Conservation (phyloP, 768 basidiomycete genomes). For the Pisolithus albus region DNA sequence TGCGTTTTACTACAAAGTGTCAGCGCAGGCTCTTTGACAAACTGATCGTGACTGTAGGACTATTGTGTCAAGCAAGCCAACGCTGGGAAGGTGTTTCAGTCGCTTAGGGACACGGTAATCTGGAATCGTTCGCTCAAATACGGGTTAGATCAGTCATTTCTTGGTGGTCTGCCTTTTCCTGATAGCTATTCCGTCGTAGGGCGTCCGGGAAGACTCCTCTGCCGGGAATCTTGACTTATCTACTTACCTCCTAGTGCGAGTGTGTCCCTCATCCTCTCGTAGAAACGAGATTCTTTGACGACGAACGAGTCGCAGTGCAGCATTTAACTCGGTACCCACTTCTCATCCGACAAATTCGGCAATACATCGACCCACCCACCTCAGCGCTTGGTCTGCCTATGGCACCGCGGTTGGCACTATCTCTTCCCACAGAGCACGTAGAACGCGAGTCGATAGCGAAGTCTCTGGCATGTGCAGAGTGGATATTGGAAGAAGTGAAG, state of each 20-base stretch:
- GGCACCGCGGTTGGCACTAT: background rate
- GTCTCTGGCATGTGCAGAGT: slow-evolving; percentile 4
- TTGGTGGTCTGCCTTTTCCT: background rate
- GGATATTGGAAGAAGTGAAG: too few species aligned
- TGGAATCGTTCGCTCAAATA: too few species aligned
- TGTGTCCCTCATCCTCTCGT: slow-evolving; percentile 29
- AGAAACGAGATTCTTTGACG: background rate
- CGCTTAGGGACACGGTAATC: slow-evolving; percentile 14
- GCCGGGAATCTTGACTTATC: slow-evolving; percentile 82
- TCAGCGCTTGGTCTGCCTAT: slow-evolving; percentile 48
- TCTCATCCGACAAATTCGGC: too few species aligned
- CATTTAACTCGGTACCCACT: slow-evolving; percentile 68
- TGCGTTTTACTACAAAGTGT: slow-evolving; percentile 23
- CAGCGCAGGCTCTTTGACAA: background rate
- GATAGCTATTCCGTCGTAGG: slow-evolving; percentile 31
- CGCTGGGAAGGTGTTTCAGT: slow-evolving; percentile 71
- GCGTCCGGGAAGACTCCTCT: slow-evolving; percentile 67
- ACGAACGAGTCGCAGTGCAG: slow-evolving; percentile 59
- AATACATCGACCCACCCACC: too few species aligned
- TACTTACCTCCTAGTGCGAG: slow-evolving; percentile 86
- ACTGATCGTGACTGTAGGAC: slow-evolving; percentile 36
- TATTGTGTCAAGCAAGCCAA: slow-evolving; percentile 87
- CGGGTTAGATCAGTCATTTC: too few species aligned
- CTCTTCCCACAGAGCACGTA: slow-evolving; percentile 20
- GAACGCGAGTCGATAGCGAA: slow-evolving; percentile 51